Base-by-base conservation (phyloP, 2,329 filamentous ascomycete genomes). In the Pezicula radicicola region DNA sequence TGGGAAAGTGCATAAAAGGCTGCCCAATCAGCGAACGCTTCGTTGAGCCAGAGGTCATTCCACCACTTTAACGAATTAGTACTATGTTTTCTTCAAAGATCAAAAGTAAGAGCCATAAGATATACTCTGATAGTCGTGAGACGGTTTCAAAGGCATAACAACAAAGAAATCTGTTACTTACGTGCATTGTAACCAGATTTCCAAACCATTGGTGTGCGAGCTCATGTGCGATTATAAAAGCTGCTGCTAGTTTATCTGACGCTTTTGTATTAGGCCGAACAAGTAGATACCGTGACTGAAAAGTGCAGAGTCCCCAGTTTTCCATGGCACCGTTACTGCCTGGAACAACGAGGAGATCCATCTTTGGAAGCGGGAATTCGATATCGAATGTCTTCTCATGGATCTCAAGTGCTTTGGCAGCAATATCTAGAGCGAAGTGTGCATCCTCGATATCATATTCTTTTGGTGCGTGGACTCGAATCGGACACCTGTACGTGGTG, bases 201-300 rank as follows among this genome's bases (percentile, higher is more conserved):
- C 85, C 85, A 65, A 89, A 88, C 85, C 85, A 89, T 67, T 88
- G 85, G 71, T 89, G 85, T 40, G 85, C 85, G 62, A 89, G 73
- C 64, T 89, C 86, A 71, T 89, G 86, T 70, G 87, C 82, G 36
- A 89, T 83, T 28, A 84, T 80, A 3, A 49, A n/a, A 3, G 52
- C 51, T 6, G 41, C 40, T 8, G 18, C 15, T 6, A 44, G 16
- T 10, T 49, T 56, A 10, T 49, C 51, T 25, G 27, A 10, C n/a
- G 16, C 55, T n/a, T 33, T 83, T 76, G 69, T 87, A 79, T 71
- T 85, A 86, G 46, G 79, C 80, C 87, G 82, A 59, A 87, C 78
- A 35, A 88, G 74, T 41, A 88, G 65, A 60, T 87, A 83, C 16
- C 87, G 81, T 15, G 86, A 78, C 51, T 83, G 78, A 69, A 87